phyloP scores from a whole-genome alignment of 805 yeast species.

The Saccharomycopsis synnaedendra region DNA sequence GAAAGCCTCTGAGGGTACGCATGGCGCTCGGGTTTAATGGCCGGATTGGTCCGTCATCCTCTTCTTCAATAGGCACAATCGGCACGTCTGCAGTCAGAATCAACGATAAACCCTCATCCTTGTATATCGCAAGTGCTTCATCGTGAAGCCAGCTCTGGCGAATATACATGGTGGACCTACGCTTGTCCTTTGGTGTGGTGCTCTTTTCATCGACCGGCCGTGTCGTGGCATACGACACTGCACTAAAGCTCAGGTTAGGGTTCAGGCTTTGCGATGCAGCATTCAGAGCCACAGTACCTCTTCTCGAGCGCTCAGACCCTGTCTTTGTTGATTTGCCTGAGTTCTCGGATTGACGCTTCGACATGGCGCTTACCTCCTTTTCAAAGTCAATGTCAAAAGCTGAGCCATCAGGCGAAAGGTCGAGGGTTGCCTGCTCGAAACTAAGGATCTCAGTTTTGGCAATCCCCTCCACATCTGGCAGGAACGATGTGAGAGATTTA shows the following conservation, averaged over 20 bases:
- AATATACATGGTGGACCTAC: conserved; percentile 13
- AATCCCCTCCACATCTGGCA: conserved; percentile 11
- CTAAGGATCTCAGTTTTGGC: conserved; percentile 1
- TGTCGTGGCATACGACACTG: conserved; percentile 9
- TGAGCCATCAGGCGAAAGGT: not conserved
- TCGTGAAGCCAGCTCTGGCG: conserved; percentile 16
- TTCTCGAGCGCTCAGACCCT: not conserved
- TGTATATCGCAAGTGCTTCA: conserved; percentile 14
- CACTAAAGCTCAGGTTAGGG: conserved; percentile 1
- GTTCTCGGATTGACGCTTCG: not conserved
- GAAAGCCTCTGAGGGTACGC: no score
- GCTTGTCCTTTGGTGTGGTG: not conserved
- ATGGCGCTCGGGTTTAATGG: not conserved
- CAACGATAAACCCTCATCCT: not conserved
- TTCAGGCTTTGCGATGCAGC: not conserved
- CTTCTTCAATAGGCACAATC: not conserved
- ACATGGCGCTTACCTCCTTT: conserved; percentile 2
- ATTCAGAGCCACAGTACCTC: not conserved
- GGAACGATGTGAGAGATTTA: conserved; percentile 14
- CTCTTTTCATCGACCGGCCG: not conserved
- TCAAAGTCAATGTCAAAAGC: conserved; percentile 13
- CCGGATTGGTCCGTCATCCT: conserved; percentile 2
- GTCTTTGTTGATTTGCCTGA: not conserved
- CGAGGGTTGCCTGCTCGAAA: conserved; percentile 2
- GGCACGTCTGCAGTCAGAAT: not conserved